Evolutionary conservation across 176 grass and related monocot species (phyloP).

Genomic region (Raddia guianensis): DNA sequence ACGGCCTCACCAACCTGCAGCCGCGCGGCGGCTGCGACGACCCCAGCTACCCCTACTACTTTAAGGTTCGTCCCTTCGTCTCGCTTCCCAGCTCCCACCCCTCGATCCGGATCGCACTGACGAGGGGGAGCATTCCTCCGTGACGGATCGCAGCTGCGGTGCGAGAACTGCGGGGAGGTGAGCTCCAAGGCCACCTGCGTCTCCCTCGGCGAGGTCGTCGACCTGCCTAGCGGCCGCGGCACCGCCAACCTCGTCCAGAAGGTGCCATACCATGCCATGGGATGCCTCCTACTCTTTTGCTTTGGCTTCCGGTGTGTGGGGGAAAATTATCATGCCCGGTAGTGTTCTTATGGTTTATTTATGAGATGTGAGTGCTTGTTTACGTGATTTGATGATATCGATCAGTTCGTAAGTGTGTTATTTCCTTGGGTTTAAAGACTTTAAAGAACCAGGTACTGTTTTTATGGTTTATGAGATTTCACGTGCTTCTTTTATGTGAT

Average conservation of each 20-base stretch:
- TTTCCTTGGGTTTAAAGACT: background rate
- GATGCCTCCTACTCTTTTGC: background rate
- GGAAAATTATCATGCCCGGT: background rate
- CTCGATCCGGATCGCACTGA: constrained; percentile 22
- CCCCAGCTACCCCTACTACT: constrained; percentile 77
- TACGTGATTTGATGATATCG: background rate
- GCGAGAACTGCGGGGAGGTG: constrained; percentile 82
- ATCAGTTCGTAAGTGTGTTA: background rate
- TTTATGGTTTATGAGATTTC: background rate
- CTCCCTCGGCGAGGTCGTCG: constrained; percentile 57
- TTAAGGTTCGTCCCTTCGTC: constrained; percentile 52
- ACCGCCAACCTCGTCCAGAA: constrained; percentile 84
- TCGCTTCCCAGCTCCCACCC: background rate
- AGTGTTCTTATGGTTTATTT: background rate
- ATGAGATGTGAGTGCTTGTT: background rate
- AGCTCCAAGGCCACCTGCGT: constrained; percentile 76
- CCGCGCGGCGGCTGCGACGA: constrained; percentile 69
- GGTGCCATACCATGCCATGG: constrained; percentile 39
- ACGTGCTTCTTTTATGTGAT: background rate
- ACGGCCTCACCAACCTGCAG: constrained; percentile 77
- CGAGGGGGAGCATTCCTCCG: background rate
- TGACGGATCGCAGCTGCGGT: constrained; percentile 61
- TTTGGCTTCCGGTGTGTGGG: background rate
- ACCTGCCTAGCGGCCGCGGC: constrained; percentile 59
- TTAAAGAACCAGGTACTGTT: background rate